Evolutionary conservation across 2,329 filamentous ascomycete genomes (phyloP).

Genomic region (Coniochaeta sp.): DNA sequence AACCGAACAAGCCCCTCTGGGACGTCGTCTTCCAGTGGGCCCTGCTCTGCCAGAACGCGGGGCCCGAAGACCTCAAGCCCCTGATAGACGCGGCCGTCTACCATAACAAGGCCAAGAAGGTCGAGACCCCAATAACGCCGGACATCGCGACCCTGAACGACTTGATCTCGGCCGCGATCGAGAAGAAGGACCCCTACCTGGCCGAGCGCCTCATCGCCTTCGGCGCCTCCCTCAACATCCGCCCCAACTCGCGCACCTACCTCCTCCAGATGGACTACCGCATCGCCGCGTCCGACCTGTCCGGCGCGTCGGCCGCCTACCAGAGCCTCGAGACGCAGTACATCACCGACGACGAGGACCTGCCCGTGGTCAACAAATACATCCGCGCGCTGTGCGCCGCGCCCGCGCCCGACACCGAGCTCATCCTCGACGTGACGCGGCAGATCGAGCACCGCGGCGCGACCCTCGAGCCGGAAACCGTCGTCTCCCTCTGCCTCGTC

Average conservation of each 20-base stretch:
- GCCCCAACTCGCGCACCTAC: slow-evolving; percentile 62
- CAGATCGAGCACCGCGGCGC: slow-evolving; percentile 64
- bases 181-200: slow-evolving; percentile 60
- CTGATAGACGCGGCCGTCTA: slow-evolving; percentile 64
- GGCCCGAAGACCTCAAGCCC: slow-evolving; percentile 62
- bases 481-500: slow-evolving; percentile 63
- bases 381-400: slow-evolving; percentile 60
- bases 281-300: slow-evolving; percentile 64
- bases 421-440: slow-evolving; percentile 65
- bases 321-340: slow-evolving; percentile 46
- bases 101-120: slow-evolving; percentile 35
- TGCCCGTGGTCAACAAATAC: slow-evolving; percentile 62
- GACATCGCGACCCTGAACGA: slow-evolving; percentile 69
- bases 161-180: slow-evolving; percentile 65
- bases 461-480: slow-evolving; percentile 65
- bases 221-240: slow-evolving; percentile 56
- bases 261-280: slow-evolving; percentile 71
- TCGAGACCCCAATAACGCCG: slow-evolving; percentile 31
- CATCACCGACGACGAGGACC: slow-evolving; percentile 45
- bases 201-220: slow-evolving; percentile 68
- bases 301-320: slow-evolving; percentile 61
- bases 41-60: slow-evolving; percentile 59
- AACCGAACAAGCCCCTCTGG: slow-evolving; percentile 51
- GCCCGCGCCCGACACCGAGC: slow-evolving; percentile 56
- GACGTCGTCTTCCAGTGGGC: slow-evolving; percentile 72